A percentile compares a stretch with the other conserved stretches of the same genome.
These are phyloP conservation scores for Trypanosoma congolense DNA, from an alignment of 208 protist genomes.

Conservation along the genomic window DNA sequence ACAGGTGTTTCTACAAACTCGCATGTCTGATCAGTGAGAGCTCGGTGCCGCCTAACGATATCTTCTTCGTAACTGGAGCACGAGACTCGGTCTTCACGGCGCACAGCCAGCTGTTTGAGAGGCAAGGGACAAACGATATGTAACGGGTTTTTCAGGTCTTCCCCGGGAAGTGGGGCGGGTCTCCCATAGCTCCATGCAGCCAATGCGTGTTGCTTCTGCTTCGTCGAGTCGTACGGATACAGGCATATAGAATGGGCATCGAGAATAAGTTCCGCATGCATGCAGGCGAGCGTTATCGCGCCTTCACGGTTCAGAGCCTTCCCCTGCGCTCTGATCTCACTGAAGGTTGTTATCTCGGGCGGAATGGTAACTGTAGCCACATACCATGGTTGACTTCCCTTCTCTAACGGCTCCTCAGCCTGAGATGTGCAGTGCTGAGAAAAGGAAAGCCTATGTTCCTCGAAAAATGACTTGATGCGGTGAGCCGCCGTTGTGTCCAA, in stretches of 20 bases:
- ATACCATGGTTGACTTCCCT: slow-evolving; percentile 18
- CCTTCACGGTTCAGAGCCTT: slow-evolving; percentile 50
- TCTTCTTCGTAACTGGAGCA: slow-evolving; percentile 54
- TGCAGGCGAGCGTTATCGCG: slow-evolving; percentile 69
- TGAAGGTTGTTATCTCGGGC: slow-evolving; percentile 21
- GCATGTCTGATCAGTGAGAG: slow-evolving; percentile 44
- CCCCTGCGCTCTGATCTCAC: slow-evolving; percentile 47
- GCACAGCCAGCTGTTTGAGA: slow-evolving; percentile 47
- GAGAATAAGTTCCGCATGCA: slow-evolving; percentile 86
- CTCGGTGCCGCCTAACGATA: slow-evolving; percentile 49
- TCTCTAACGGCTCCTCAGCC: slow-evolving; percentile 23
- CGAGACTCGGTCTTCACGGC: slow-evolving; percentile 13
- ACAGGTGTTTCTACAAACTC: slow-evolving; percentile 60
- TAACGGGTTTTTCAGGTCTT: slow-evolving; percentile 29
- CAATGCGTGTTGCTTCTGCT: slow-evolving; percentile 64
- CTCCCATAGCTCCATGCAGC: slow-evolving; percentile 77
- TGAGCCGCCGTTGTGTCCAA: slow-evolving; percentile 39
- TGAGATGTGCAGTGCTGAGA: slow-evolving; percentile 29
- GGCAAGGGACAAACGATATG: slow-evolving; percentile 51
- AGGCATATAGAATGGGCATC: slow-evolving; percentile 57
- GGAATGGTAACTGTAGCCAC: slow-evolving; percentile 27
- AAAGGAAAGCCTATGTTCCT: slow-evolving; percentile 35
- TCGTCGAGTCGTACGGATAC: slow-evolving; percentile 48
- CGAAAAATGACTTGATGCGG: slow-evolving; percentile 57
- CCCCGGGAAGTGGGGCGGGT: slow-evolving; percentile 54